Evolutionary conservation across 2,329 filamentous ascomycete genomes (phyloP).

Genomic region (Albophoma yamanashiensis): DNA sequence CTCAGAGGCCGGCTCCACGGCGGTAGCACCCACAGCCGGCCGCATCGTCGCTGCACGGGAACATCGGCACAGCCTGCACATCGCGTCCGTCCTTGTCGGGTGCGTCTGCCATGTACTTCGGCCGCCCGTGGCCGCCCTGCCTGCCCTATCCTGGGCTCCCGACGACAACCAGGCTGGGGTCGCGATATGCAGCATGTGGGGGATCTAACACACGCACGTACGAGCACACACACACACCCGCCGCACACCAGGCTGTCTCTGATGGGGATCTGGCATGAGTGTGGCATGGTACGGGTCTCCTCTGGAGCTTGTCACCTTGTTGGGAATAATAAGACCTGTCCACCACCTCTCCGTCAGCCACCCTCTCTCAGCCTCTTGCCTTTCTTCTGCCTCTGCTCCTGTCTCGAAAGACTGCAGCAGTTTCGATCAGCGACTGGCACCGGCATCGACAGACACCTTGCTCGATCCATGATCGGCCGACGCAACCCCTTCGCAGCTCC

Average conservation of each 20-base stretch:
- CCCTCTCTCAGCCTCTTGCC: conserved; percentile 10
- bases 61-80: conserved; percentile 7
- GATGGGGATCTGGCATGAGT: conserved; percentile 1
- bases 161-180: not conserved
- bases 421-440: conserved; percentile 17
- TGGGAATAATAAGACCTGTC: conserved; percentile 17
- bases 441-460: conserved; percentile 15
- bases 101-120: too few relatives aligned
- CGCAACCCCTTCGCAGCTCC: conserved; percentile 14
- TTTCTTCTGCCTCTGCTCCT: conserved; percentile 11
- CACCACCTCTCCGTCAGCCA: conserved; percentile 17
- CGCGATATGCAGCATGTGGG: not conserved
- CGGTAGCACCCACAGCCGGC: conserved; percentile 6
- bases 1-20: not conserved
- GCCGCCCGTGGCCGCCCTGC: conserved; percentile 3
- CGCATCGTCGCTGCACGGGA: conserved; percentile 6
- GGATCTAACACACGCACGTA: conserved; percentile 1
- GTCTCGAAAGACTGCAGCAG: conserved; percentile 13
- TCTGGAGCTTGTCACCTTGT: not conserved
- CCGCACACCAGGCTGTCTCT: not conserved
- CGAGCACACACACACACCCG: not conserved
- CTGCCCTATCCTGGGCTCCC: not conserved
- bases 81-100: not conserved
- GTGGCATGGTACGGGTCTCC: not conserved
- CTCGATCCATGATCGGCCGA: conserved; percentile 10